Conservation (phyloP, 495 filamentous ascomycete genomes). For the Penicillium waksmanii region DNA sequence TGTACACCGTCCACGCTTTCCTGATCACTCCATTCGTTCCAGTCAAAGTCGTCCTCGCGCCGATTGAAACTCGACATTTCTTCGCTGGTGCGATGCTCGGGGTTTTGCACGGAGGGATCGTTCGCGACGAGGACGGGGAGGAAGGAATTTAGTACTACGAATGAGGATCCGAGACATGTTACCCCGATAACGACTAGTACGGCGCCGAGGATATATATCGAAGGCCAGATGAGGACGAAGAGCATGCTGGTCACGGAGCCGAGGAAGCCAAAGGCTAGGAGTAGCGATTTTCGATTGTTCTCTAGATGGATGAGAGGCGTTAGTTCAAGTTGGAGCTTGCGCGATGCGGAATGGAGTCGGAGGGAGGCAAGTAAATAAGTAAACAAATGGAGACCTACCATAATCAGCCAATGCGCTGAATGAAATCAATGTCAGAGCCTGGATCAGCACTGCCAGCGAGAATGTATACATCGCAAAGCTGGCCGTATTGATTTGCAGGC, state of each 20-base stretch:
- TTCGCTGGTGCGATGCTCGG: slow-evolving; percentile 24
- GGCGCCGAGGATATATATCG: slow-evolving; percentile 73
- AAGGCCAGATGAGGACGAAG: slow-evolving; percentile 74
- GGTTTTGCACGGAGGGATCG: slow-evolving; percentile 40
- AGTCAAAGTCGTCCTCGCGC: slow-evolving; percentile 21
- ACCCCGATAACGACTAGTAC: slow-evolving; percentile 82
- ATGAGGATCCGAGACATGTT: slow-evolving; percentile 63
- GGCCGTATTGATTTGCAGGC: slow-evolving; percentile 51
- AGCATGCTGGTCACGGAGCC: slow-evolving; percentile 81
- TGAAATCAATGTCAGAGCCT: slow-evolving; percentile 56
- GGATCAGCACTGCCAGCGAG: slow-evolving; percentile 55
- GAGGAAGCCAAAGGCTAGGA: slow-evolving; percentile 77
- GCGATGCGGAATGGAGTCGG: no score
- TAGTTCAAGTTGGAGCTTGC: not conserved
- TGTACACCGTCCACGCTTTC: slow-evolving; percentile 27
- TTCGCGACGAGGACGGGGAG: slow-evolving; percentile 54
- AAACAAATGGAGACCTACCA: slow-evolving; percentile 37
- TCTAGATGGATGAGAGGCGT: slow-evolving; percentile 21
- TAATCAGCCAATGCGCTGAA: slow-evolving; percentile 58
- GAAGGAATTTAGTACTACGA: slow-evolving; percentile 57
- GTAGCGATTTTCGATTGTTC: slow-evolving; percentile 66
- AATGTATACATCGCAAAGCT: slow-evolving; percentile 62
- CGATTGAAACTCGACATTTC: slow-evolving; percentile 31
- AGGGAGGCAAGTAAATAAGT: not conserved
- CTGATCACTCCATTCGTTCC: slow-evolving; percentile 45